These are phyloP conservation scores for Casuarina equisetifolia DNA, from an alignment of 306 rosid genomes.

Conservation along the genomic window DNA sequence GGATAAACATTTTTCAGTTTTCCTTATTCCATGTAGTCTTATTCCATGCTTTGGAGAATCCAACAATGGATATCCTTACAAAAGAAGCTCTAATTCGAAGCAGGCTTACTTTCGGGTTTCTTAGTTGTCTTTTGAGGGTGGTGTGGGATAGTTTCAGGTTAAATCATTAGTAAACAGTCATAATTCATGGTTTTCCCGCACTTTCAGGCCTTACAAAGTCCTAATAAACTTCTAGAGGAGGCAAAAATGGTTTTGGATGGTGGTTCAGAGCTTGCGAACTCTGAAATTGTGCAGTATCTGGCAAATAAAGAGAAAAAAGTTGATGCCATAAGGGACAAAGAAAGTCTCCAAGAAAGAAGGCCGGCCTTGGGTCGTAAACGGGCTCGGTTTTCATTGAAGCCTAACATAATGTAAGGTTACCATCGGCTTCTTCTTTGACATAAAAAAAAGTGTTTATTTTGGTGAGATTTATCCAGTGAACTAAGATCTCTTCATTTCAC, in stretches of 20 bases:
- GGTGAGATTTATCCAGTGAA: constrained; percentile 2
- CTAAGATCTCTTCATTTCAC: constrained; percentile 22
- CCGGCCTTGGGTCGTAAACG: constrained; percentile 72
- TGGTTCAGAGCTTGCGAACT: constrained; percentile 24
- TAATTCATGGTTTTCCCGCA: constrained; percentile 8
- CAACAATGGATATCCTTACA: neutral
- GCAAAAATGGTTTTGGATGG: constrained; percentile 40
- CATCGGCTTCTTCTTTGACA: neutral
- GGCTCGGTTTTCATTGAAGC: constrained; percentile 62
- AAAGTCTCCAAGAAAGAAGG: constrained; percentile 57
- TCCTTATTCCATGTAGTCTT: neutral
- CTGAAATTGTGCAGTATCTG: constrained; percentile 21
- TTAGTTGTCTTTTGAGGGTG: neutral
- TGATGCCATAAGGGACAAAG: constrained; percentile 34
- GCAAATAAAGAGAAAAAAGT: constrained; percentile 22
- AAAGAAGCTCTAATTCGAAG: neutral
- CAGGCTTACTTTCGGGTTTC: neutral
- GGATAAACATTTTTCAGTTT: neutral
- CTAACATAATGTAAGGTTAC: constrained; percentile 44
- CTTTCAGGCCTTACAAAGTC: constrained; percentile 52
- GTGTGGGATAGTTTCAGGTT: neutral
- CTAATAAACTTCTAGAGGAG: constrained; percentile 45
- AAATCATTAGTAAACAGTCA: neutral
- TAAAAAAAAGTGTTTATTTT: neutral
- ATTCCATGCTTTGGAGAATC: neutral